Conservation (phyloP, 371 early-diverging fungal genomes). For the Smittium culicis region DNA sequence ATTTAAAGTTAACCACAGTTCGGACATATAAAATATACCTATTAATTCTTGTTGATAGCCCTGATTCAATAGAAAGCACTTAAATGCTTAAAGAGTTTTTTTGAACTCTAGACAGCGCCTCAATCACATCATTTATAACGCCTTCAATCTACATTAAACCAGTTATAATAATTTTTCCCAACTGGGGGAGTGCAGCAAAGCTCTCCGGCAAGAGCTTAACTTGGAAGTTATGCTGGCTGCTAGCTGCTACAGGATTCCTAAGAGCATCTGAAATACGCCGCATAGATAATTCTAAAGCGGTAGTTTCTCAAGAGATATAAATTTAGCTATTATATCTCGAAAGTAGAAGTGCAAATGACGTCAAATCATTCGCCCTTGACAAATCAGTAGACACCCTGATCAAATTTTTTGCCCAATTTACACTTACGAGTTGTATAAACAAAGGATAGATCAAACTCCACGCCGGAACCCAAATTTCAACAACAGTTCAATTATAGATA, state of each 20-base stretch:
- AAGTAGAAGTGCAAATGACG: not conserved
- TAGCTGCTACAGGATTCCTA: not conserved
- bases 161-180: not conserved
- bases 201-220: not conserved
- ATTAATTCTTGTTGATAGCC: not conserved
- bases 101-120: not conserved
- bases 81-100: not conserved
- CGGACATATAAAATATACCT: not conserved
- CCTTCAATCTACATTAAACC: not conserved
- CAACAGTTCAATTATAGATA: not conserved
- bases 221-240: not conserved
- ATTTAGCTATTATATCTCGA: not conserved
- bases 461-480: not conserved
- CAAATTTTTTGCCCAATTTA: not conserved
- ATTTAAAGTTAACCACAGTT: not conserved
- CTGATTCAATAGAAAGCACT: not conserved
- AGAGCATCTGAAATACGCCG: not conserved
- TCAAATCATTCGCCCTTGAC: not conserved
- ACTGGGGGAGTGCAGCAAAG: not conserved
- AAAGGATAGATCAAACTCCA: not conserved
- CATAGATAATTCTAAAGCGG: not conserved
- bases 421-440: not conserved
- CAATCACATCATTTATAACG: not conserved
- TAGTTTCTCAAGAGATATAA: not conserved
- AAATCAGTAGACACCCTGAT: not conserved